Conservation (phyloP, 768 basidiomycete genomes). For the Termitomyces sp. region DNA sequence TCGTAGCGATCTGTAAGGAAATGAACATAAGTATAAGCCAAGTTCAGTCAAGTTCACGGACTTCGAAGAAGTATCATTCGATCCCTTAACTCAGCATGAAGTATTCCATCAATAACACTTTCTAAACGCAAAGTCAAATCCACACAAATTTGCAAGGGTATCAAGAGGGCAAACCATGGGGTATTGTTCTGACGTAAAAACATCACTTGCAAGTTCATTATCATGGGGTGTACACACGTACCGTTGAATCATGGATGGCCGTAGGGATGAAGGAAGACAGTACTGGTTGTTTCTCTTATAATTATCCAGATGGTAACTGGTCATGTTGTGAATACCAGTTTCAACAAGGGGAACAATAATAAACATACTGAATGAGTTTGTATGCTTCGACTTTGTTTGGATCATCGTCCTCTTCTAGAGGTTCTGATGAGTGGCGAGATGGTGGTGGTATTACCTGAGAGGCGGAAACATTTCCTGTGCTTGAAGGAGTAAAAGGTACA, state of each 20-base stretch:
- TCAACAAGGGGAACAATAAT: background rate
- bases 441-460: conserved; percentile 28
- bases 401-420: conserved; percentile 57
- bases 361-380: conserved; percentile 72
- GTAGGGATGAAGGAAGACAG: conserved; percentile 80
- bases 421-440: conserved; percentile 30
- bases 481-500: conserved; percentile 39
- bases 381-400: conserved; percentile 75
- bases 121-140: conserved; percentile 39
- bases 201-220: conserved; percentile 4
- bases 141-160: background rate
- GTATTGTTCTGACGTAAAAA: conserved; percentile 51
- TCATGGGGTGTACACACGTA: conserved; percentile 22
- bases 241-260: conserved; percentile 86
- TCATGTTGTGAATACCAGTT: background rate
- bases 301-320: conserved; percentile 87
- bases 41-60: conserved; percentile 21
- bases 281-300: conserved; percentile 82
- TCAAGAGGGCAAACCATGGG: conserved; percentile 56
- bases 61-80: conserved; percentile 86
- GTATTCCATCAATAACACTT: conserved; percentile 84
- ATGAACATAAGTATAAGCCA: background rate
- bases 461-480: conserved; percentile 19
- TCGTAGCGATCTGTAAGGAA: conserved; percentile 59
- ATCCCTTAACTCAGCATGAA: conserved; percentile 87